Percentiles rank a stretch among this genome's conserved stretches.
phyloP scores from a whole-genome alignment of 2,329 filamentous ascomycete species.

The Ustilaginoidea virens region DNA sequence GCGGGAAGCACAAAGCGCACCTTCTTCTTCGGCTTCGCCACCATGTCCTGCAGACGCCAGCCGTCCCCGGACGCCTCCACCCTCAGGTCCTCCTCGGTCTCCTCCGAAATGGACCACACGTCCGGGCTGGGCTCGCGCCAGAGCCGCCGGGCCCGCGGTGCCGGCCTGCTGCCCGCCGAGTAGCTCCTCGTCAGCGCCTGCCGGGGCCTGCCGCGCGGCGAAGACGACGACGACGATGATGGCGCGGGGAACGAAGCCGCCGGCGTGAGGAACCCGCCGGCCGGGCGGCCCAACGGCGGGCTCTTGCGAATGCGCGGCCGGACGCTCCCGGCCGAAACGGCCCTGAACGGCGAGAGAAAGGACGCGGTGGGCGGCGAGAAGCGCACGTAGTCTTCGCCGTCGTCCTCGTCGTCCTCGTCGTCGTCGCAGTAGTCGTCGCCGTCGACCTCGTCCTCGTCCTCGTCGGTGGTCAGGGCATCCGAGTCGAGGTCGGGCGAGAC shows the following conservation, averaged over 20 bases:
- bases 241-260: conserved; percentile 5
- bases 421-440: no score
- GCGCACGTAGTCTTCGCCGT: conserved; percentile 35
- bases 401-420: conserved; percentile 30
- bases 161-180: conserved; percentile 8
- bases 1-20: conserved; percentile 38
- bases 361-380: conserved; percentile 24
- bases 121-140: conserved; percentile 45
- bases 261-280: conserved; percentile 15
- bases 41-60: conserved; percentile 13
- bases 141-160: conserved; percentile 23
- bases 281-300: conserved; percentile 15
- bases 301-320: conserved; percentile 15
- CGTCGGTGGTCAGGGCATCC: conserved; percentile 28
- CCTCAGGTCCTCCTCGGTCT: conserved; percentile 36
- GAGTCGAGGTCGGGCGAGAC: conserved; percentile 22
- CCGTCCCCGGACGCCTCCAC: conserved; percentile 20
- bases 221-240: conserved; percentile 4
- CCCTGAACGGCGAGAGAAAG: conserved; percentile 25
- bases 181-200: conserved; percentile 2
- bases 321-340: conserved; percentile 23
- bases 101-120: conserved; percentile 45
- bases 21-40: conserved; percentile 37
- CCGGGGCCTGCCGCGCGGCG: conserved; percentile 2
- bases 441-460: conserved; percentile 30